Evolutionary conservation across 2,329 filamentous ascomycete species (phyloP).

Genomic region (Hymenoscyphus fraxineus): DNA sequence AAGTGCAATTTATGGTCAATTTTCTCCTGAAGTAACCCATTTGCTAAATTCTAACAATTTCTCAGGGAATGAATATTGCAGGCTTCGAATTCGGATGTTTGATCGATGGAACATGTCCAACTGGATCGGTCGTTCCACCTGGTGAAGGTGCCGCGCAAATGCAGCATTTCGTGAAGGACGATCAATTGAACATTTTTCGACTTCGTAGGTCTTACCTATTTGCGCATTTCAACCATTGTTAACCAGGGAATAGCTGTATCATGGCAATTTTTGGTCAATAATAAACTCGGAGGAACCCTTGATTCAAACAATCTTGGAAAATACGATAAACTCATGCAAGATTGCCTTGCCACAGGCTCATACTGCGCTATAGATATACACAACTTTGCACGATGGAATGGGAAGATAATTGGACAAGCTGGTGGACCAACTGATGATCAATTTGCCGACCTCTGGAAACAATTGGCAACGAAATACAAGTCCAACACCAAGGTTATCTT

Average conservation of each 20-base stretch:
- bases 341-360: constrained; percentile 52
- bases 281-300: constrained; percentile 46
- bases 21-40: background rate
- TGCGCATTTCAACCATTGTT: constrained; percentile 54
- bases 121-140: constrained; percentile 16
- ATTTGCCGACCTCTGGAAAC: constrained; percentile 56
- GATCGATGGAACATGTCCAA: constrained; percentile 36
- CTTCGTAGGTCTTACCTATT: constrained; percentile 56
- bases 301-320: constrained; percentile 46
- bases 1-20: constrained; percentile 25
- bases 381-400: constrained; percentile 59
- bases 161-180: constrained; percentile 50
- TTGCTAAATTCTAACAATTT: background rate
- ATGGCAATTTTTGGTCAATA: constrained; percentile 57
- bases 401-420: constrained; percentile 56
- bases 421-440: constrained; percentile 56
- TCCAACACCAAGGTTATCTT: constrained; percentile 51
- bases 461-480: constrained; percentile 56
- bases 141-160: constrained; percentile 30
- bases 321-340: constrained; percentile 54
- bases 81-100: constrained; percentile 46
- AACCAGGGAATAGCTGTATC: constrained; percentile 38
- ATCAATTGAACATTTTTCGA: constrained; percentile 54
- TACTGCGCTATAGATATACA: constrained; percentile 57
- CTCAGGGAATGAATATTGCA: constrained; percentile 40